Evolutionary conservation across 2,329 filamentous ascomycete genomes (phyloP).

Genomic region (Uncinocarpus reesii): DNA sequence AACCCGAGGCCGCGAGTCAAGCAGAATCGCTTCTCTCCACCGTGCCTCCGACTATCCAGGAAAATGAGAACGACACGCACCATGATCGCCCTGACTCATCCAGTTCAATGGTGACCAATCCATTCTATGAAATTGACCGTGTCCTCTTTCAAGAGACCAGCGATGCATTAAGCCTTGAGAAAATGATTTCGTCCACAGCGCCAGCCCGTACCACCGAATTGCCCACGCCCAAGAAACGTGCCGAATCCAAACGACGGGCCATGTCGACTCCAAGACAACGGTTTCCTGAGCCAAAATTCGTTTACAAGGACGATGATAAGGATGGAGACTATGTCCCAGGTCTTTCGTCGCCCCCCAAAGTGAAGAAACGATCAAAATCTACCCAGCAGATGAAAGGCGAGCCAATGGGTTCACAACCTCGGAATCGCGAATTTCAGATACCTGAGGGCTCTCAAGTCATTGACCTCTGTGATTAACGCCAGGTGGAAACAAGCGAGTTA

Average conservation of each 20-base stretch:
- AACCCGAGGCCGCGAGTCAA: neutral
- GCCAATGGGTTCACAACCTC: constrained; percentile 4
- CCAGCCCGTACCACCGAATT: neutral
- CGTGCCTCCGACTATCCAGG: constrained; percentile 6
- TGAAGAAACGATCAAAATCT: neutral
- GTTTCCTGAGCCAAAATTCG: neutral
- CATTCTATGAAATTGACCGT: constrained; percentile 23
- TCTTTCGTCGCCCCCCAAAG: neutral
- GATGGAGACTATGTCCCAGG: neutral
- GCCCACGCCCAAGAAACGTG: neutral
- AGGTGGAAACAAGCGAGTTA: too few species aligned
- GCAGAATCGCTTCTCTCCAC: constrained; percentile 4
- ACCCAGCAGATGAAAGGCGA: constrained; percentile 2
- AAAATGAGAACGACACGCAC: constrained; percentile 10
- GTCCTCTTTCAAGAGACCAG: constrained; percentile 1
- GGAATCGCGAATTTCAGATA: constrained; percentile 3
- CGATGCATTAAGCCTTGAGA: neutral
- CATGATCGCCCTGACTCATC: constrained; percentile 10
- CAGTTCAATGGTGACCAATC: constrained; percentile 23
- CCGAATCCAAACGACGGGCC: neutral
- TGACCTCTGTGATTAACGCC: too few species aligned
- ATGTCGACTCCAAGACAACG: constrained; percentile 4
- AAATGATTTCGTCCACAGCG: constrained; percentile 8
- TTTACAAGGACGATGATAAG: neutral
- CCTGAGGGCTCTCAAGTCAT: constrained; percentile 23